Base-by-base conservation (phyloP, 805 yeast genomes). In the Candida multigemmis region DNA sequence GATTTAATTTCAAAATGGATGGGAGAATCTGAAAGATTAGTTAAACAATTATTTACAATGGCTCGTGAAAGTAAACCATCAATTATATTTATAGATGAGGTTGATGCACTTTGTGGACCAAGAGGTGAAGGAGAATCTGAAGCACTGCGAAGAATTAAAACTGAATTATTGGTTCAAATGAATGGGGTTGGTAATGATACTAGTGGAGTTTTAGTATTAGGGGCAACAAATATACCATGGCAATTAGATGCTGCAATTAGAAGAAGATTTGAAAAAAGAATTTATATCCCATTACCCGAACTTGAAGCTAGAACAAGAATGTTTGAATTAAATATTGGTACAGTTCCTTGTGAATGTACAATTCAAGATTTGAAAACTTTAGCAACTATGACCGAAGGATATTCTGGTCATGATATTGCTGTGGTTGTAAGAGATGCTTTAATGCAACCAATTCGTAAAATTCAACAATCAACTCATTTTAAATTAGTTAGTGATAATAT, bases 191-290 rank as follows among this genome's bases (percentile, higher is more conserved):
- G 98, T 10, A 87, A 85, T 49, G 97, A 91, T 49, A 62, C 95
- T 1, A 68, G 69, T 25, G 98, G 98, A 6, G 96, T 91, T 2
- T 62, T 91, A 19, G 97, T 91, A 1, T 64, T 91, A 27, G 98
- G 98, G 16, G 98, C 98, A 2, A 91, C 98, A 6, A 91, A 91
- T 53, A 91, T 91, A 34, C 98, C 98, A 12, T 91, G 98, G 98
- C 96, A 89, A 59, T 65, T 91, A 40, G 98, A 91, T 54, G 85
- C 96, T 24, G 99, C 98, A 6, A 84, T 91, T 25, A 73, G 98
- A 54, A 77, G 99, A 60, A 77, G 98, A 54, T 91, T 91, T 45
- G 98, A 91, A 53, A 75, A 81, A 41, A 76, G 98, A 58, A 91
- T 91, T 34, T 91, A 91, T 50, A 91, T 91, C 36, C 80, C 98